phyloP scores from a whole-genome alignment of 495 filamentous ascomycete species.

The Pseudoneurospora amorphoporcata region DNA sequence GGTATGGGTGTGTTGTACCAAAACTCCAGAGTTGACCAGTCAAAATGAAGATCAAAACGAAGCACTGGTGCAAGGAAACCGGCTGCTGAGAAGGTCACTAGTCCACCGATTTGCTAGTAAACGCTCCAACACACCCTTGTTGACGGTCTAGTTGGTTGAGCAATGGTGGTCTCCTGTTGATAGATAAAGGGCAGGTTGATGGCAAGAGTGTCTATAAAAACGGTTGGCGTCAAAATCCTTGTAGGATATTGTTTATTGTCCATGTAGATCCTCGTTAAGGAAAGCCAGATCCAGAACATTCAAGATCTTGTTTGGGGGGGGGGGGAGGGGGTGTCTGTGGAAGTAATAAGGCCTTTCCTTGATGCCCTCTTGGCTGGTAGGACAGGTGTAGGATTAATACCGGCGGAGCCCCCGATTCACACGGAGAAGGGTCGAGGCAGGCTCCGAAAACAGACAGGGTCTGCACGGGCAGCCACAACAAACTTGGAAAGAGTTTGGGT shows the following conservation, averaged over 20 bases:
- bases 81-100: not conserved
- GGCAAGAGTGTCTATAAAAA: not conserved
- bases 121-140: not conserved
- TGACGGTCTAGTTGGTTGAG: not conserved
- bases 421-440: constrained; percentile 40
- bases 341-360: constrained; percentile 34
- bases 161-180: not conserved
- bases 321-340: constrained; percentile 28
- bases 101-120: constrained; percentile 9
- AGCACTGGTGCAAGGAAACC: constrained; percentile 2
- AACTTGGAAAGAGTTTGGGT: constrained; percentile 9
- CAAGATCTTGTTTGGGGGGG: constrained; percentile 21
- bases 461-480: constrained; percentile 28
- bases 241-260: not conserved
- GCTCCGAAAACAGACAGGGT: constrained; percentile 36
- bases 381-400: constrained; percentile 42
- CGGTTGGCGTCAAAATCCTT: not conserved
- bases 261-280: not conserved
- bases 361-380: constrained; percentile 35
- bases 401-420: constrained; percentile 33
- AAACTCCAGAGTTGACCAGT: constrained; percentile 16
- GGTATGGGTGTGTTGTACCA: constrained; percentile 16
- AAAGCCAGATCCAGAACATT: not conserved
- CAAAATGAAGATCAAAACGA: constrained; percentile 25
- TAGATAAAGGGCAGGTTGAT: not conserved